Percentiles rank a stretch among this genome's conserved stretches.
These are phyloP conservation scores for Stropharia rugosoannulata DNA, from an alignment of 768 basidiomycete genomes.

Conservation along the genomic window DNA sequence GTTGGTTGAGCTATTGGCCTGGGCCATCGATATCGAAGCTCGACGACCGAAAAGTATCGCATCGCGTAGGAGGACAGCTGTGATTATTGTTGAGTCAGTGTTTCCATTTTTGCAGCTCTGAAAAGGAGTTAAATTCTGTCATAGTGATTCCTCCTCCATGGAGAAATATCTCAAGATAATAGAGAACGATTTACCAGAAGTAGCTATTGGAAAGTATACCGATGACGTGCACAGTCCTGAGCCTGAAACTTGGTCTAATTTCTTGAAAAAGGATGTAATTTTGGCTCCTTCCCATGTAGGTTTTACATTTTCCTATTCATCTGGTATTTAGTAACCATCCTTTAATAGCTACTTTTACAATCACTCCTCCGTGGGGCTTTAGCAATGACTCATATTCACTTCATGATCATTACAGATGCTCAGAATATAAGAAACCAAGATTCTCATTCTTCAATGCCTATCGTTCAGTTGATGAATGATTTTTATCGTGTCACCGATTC, in stretches of 20 bases:
- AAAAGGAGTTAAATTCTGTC: not conserved
- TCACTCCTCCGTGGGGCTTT: constrained; percentile 36
- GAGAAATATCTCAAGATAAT: constrained; percentile 20
- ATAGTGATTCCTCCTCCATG: constrained; percentile 21
- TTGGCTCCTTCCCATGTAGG: constrained; percentile 41
- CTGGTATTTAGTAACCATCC: constrained; percentile 4
- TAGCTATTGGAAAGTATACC: constrained; percentile 26
- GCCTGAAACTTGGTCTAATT: constrained; percentile 13
- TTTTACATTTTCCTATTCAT: constrained; percentile 2
- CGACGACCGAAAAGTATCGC: constrained; percentile 13
- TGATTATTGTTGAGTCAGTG: constrained; percentile 34
- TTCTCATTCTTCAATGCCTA: constrained; percentile 32
- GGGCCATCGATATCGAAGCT: constrained; percentile 26
- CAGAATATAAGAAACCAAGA: constrained; percentile 34
- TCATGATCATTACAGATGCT: constrained; percentile 45
- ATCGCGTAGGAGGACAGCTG: constrained; percentile 21
- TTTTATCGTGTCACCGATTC: constrained; percentile 38
- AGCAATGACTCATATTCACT: constrained; percentile 41
- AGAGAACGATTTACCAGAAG: constrained; percentile 15
- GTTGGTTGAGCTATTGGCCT: constrained; percentile 25
- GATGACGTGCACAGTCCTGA: constrained; percentile 21
- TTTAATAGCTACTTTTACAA: constrained; percentile 36
- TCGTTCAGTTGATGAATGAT: constrained; percentile 44
- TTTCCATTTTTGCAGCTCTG: not conserved
- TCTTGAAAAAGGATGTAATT: constrained; percentile 29